Evolutionary conservation across 2,329 filamentous ascomycete species (phyloP).

Genomic region (Diaporthe caulivora): DNA sequence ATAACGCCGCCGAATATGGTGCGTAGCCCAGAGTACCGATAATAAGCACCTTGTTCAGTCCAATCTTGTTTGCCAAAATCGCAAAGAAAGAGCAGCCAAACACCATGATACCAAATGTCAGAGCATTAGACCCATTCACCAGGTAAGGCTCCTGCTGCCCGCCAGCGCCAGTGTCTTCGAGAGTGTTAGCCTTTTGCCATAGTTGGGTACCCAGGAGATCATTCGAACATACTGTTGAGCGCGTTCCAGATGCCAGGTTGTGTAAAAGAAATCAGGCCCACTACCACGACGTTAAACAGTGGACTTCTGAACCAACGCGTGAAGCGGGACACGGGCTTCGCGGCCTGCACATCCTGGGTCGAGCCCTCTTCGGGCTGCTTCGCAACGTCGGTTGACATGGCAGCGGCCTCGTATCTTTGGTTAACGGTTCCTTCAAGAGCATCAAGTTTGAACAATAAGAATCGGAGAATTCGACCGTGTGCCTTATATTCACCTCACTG

Average conservation of each 20-base stretch:
- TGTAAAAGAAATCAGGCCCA: constrained; percentile 58
- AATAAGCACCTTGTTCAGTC: constrained; percentile 55
- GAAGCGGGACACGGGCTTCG: constrained; percentile 45
- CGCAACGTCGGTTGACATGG: neutral
- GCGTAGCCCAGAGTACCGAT: constrained; percentile 58
- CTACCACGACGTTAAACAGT: constrained; percentile 59
- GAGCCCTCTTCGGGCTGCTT: constrained; percentile 12
- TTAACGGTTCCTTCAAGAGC: neutral
- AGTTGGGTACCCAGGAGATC: neutral
- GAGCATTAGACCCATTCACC: constrained; percentile 55
- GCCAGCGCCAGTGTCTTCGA: constrained; percentile 49
- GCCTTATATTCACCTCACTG: neutral
- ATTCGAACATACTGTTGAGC: constrained; percentile 50
- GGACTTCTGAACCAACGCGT: constrained; percentile 57
- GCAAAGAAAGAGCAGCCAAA: constrained; percentile 56
- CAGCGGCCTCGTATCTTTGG: neutral
- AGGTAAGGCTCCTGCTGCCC: constrained; percentile 52
- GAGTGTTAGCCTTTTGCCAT: neutral
- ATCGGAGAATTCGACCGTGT: neutral
- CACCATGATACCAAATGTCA: constrained; percentile 62
- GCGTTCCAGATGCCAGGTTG: constrained; percentile 63
- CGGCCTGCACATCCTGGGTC: neutral
- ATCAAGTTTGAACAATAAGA: neutral
- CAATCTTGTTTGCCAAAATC: constrained; percentile 54
- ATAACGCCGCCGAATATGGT: constrained; percentile 57